Evolutionary conservation across 2,329 filamentous ascomycete species (phyloP), one percentile per base, ranked within the genome.

Genomic region (Fusarium tuaranense): DNA sequence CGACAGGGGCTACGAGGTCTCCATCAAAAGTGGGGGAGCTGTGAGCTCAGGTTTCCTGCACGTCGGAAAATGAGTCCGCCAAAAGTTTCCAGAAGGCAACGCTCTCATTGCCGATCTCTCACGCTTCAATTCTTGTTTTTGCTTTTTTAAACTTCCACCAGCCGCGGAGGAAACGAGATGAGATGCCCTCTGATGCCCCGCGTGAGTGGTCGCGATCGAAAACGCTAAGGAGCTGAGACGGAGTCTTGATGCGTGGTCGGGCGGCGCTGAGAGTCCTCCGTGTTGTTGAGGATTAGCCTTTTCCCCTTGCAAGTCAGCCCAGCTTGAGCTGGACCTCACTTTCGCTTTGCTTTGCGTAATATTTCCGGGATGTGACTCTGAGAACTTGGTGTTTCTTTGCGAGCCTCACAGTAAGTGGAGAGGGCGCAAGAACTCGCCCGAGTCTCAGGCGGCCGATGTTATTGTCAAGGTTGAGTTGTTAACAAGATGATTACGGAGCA

Each of bases 401-500:
- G 14, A 38, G 32, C 48, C 48, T 63, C 38, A 30, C 14, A 5
- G 36, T 18, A 20, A 57, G 72, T 75, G 72, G 72, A 70, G 62
- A 74, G 62, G 22, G 32, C 64, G 60, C 30, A 67, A 63, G 65
- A 51, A 74, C 48, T 64, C 65, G 63, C 65, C 44, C 72, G 65
- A 74, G 46, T 58, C 44, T 51, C 32, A 68, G 57, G 72, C 48
- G 62, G 60, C 48, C 27, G 62, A 64, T 63, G 60, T 9, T 51
- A 63, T 55, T 55, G 46, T 48, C 60, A 51, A 65, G 44, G 48
- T 32, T 51, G 55, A 20, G 61, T 62, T 60, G 68, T 58, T 46
- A 53, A 63, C 62, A 67, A 74, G 68, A 72, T 73, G 65, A 73
- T 48, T 65, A 72, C 46, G 71, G 72, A 72, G 72, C 46, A 65